Conservation (phyloP, 1,284 basidiomycete species). For the Cryptococcus sp. region DNA sequence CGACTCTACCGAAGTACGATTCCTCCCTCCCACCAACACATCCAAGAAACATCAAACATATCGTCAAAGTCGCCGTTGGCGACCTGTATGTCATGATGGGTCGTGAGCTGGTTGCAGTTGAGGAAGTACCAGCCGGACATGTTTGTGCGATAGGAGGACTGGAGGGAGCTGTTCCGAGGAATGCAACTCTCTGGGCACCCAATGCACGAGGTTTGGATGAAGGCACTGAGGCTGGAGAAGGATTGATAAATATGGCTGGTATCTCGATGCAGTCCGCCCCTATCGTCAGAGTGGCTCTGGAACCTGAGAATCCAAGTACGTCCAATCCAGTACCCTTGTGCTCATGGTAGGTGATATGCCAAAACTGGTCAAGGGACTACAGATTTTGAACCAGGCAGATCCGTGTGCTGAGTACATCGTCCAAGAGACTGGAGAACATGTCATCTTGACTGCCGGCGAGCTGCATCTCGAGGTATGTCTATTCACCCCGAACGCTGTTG, state of each 20-base stretch:
- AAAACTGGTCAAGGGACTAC: conserved; percentile 81
- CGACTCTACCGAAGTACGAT: conserved; percentile 86
- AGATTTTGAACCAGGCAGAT: conserved; percentile 88
- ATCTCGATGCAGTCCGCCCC: conserved; percentile 71
- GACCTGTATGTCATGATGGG: conserved; percentile 98
- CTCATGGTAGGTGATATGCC: conserved; percentile 70
- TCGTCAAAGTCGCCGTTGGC: conserved; percentile 61
- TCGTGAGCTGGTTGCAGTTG: conserved; percentile 77
- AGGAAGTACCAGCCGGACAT: conserved; percentile 86
- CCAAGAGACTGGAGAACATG: conserved; percentile 95
- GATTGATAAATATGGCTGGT: conserved; percentile 75
- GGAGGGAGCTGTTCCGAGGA: conserved; percentile 84
- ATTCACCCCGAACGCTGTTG: neutral
- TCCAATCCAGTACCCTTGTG: neutral
- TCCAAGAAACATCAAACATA: conserved; percentile 64
- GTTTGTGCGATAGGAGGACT: conserved; percentile 91
- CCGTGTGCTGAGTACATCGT: conserved; percentile 97
- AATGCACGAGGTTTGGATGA: conserved; percentile 47
- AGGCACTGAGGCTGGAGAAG: conserved; percentile 45
- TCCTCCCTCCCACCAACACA: conserved; percentile 62
- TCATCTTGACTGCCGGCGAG: conserved; percentile 94
- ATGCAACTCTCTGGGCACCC: conserved; percentile 81
- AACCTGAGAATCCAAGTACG: conserved; percentile 69
- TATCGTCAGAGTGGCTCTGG: conserved; percentile 92
- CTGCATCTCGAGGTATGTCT: conserved; percentile 79